These are phyloP conservation scores for Cicer arietinum DNA, from an alignment of 306 rosid species.

Conservation along the genomic window DNA sequence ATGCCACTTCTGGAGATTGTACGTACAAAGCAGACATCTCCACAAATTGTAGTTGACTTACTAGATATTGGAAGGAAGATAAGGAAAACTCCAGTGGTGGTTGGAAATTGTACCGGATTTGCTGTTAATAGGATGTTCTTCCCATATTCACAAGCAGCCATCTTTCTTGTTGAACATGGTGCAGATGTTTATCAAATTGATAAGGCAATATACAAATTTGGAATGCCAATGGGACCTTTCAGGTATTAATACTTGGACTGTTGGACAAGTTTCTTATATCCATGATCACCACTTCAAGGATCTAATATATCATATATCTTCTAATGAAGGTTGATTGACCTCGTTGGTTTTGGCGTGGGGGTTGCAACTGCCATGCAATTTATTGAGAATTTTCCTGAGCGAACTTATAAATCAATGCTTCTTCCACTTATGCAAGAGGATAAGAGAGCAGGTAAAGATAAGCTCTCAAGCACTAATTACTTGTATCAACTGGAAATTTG, in stretches of 20 bases:
- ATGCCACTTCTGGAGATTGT: slow-evolving; percentile 98
- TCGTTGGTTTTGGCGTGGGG: slow-evolving; percentile 95
- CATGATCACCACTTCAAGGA: slow-evolving; percentile 24
- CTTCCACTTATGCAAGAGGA: slow-evolving; percentile 88
- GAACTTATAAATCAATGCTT: slow-evolving; percentile 83
- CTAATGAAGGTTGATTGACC: slow-evolving; percentile 75
- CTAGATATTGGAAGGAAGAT: slow-evolving; percentile 81
- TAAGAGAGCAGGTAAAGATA: slow-evolving; percentile 73
- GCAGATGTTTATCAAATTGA: slow-evolving; percentile 83
- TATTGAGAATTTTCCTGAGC: slow-evolving; percentile 71
- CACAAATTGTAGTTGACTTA: slow-evolving; percentile 86
- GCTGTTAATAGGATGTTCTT: slow-evolving; percentile 95
- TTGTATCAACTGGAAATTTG: slow-evolving; percentile 19
- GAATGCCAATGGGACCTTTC: slow-evolving; percentile 99
- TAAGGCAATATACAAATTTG: slow-evolving; percentile 63
- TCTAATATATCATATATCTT: slow-evolving; percentile 36
- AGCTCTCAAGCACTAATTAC: background rate
- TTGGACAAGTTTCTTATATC: slow-evolving; percentile 7
- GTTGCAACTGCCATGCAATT: slow-evolving; percentile 73
- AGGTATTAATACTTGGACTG: slow-evolving; percentile 58
- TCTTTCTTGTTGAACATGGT: slow-evolving; percentile 86
- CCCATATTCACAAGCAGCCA: slow-evolving; percentile 85
- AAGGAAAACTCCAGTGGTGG: slow-evolving; percentile 93
- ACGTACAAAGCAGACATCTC: slow-evolving; percentile 78
- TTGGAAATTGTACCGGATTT: slow-evolving; percentile 97